A percentile compares a stretch with the other conserved stretches of the same genome.
These are phyloP conservation scores for Xylaria hypoxylon DNA, from an alignment of 2,329 filamentous ascomycete genomes.

Conservation along the genomic window DNA sequence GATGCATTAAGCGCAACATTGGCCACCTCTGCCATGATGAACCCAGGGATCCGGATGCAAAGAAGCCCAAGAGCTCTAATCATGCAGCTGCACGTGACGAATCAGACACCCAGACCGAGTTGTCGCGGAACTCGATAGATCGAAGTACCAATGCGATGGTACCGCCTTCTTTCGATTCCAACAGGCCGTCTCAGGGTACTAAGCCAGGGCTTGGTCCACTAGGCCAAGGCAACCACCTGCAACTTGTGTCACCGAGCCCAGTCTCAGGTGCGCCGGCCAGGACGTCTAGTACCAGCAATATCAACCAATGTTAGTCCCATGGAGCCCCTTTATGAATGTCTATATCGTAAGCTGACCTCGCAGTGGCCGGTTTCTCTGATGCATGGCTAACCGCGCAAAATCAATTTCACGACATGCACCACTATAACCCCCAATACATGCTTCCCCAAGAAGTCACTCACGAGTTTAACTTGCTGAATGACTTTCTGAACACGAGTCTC, in stretches of 20 bases:
- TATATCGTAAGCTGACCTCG: conserved; percentile 48
- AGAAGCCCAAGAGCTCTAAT: conserved; percentile 78
- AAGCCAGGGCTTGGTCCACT: conserved; percentile 61
- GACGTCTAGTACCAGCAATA: conserved; percentile 71
- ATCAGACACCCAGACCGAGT: conserved; percentile 66
- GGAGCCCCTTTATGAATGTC: conserved; percentile 45
- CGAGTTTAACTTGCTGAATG: conserved; percentile 96
- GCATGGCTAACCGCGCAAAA: conserved; percentile 84
- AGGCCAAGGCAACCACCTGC: conserved; percentile 66
- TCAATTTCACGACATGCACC: conserved; percentile 94
- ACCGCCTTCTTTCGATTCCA: conserved; percentile 60
- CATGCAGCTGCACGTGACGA: conserved; percentile 70
- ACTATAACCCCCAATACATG: conserved; percentile 93
- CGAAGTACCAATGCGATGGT: conserved; percentile 66
- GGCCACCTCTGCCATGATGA: conserved; percentile 98
- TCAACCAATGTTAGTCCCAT: conserved; percentile 78
- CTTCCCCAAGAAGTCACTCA: conserved; percentile 92
- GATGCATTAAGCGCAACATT: conserved; percentile 98
- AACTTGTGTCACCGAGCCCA: conserved; percentile 78
- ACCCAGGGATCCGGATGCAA: conserved; percentile 83
- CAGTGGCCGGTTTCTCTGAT: conserved; percentile 83
- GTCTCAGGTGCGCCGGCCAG: conserved; percentile 74
- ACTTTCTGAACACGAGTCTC: conserved; percentile 92
- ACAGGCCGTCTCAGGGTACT: conserved; percentile 53
- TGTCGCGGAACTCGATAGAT: conserved; percentile 67